A percentile compares a stretch with the other conserved stretches of the same genome.
Conservation (phyloP, 148 eudicot species). For the Rhododendron simsii region DNA sequence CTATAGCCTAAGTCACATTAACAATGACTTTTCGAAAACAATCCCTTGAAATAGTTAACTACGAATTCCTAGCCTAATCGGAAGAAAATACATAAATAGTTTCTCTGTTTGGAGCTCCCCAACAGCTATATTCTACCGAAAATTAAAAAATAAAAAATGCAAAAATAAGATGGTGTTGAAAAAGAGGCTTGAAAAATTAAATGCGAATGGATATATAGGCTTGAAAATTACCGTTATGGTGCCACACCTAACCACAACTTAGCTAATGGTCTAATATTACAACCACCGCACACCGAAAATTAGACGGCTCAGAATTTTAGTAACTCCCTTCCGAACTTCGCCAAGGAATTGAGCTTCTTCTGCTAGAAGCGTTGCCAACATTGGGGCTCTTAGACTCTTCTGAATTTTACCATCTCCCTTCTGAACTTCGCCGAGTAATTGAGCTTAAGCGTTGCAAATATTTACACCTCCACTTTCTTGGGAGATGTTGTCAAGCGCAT, state of each 20-base stretch:
- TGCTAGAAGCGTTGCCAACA: not conserved
- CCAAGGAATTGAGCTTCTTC: not conserved
- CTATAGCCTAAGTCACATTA: not conserved
- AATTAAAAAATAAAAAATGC: no score
- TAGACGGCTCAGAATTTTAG: not conserved
- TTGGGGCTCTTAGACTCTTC: no score
- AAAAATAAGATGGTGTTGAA: no score
- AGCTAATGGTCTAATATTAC: not conserved
- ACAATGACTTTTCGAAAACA: not conserved
- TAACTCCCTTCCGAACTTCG: not conserved
- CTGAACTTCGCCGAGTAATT: no score
- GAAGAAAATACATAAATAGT: no score
- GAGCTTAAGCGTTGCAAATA: no score
- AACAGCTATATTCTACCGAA: no score
- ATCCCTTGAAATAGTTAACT: not conserved
- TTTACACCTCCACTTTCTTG: not conserved
- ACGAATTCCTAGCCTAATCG: no score
- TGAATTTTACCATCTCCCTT: no score
- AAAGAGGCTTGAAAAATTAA: no score
- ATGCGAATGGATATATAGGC: not conserved
- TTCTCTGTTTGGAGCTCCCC: no score
- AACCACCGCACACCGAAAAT: not conserved
- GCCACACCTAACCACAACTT: not conserved
- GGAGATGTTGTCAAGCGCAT: no score
- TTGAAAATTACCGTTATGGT: not conserved